Conservation (phyloP, 805 yeast species). For the Metschnikowia borealis region DNA sequence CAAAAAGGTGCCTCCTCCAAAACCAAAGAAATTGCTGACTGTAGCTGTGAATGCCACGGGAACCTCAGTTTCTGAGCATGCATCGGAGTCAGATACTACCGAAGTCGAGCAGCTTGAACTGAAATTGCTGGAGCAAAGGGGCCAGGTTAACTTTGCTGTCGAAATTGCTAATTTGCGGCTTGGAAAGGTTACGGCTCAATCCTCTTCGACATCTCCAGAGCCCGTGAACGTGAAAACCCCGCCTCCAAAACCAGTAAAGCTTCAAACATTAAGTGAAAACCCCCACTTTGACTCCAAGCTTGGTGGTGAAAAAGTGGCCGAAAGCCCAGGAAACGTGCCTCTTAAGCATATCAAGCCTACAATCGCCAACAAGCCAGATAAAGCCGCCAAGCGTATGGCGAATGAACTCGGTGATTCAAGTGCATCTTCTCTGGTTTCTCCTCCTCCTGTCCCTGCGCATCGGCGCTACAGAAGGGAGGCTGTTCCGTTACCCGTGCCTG, state of each 20-base stretch:
- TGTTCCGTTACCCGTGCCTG: slow-evolving; percentile 11
- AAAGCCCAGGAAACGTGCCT: slow-evolving; percentile 16
- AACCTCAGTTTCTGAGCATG: neutral
- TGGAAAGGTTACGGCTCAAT: neutral
- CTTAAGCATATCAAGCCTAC: slow-evolving; percentile 16
- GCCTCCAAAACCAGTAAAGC: neutral
- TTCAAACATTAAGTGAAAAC: neutral
- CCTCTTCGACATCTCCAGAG: neutral
- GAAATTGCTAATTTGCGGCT: slow-evolving; percentile 21
- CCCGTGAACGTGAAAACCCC: neutral
- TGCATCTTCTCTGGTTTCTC: slow-evolving; percentile 28
- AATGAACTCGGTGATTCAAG: slow-evolving; percentile 6
- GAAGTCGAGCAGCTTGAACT: slow-evolving; percentile 3
- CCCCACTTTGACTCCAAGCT: neutral
- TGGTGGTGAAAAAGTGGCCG: neutral
- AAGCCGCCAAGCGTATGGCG: slow-evolving; percentile 1
- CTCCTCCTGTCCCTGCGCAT: slow-evolving; percentile 36
- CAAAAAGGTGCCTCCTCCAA: slow-evolving; percentile 41
- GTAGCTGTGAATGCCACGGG: slow-evolving; percentile 4
- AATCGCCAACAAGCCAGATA: slow-evolving; percentile 4
- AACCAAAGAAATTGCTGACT: slow-evolving; percentile 29
- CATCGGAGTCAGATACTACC: neutral
- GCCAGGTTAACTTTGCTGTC: slow-evolving; percentile 24
- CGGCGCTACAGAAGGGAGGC: slow-evolving; percentile 19
- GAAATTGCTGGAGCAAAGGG: neutral